Evolutionary conservation across 306 rosid genomes (phyloP), one percentile per base, ranked within the genome.

Genomic region (Corylus avellana): DNA sequence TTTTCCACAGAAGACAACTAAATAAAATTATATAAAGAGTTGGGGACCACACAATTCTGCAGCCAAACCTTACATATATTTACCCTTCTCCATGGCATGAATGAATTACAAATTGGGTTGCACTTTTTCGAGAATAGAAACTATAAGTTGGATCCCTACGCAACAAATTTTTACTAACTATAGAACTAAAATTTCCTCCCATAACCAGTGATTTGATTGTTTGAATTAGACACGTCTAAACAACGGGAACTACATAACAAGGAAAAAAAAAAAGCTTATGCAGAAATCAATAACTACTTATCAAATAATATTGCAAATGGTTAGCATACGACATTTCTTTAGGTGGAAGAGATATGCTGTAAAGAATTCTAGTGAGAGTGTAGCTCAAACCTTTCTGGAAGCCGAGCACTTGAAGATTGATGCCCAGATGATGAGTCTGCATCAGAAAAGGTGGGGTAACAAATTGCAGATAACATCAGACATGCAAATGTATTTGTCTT

Each of bases 321-420:
- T 63, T 72, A 20, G 62, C 7, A 48, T 57, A 77, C 54, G 58
- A 18, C 29, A 70, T 7, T 9, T 63, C 72, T 49, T 79, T 44
- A 12, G 37, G 63, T 32, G 48, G 12, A 73, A 71, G 32, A 35
- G 66, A 53, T 66, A 59, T 46, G 13, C 29, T 0, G 61, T 11
- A 77, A 81, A 70, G 76, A 49, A 17, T 9, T 78, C 1, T 14
- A 3, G 59, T 8, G 17, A 22, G 76, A 74, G 7, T 78, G 79
- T 1, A 73, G 66, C 39, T 16, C 63, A 64, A 84, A 95, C 99
- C 98, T 91, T 87, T 91, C 98, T 58, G 96, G 92, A 89, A 96
- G 91, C 66, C 91, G 90, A 63, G 90, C 84, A 85, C 88, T 86
- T 81, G 96, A 79, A 87, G 81, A 89, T 84, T 86, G 89, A 81